Evolutionary conservation across 1,284 basidiomycete genomes (phyloP), one percentile per base, ranked within the genome.

Genomic region (Naganishia liquefaciens): DNA sequence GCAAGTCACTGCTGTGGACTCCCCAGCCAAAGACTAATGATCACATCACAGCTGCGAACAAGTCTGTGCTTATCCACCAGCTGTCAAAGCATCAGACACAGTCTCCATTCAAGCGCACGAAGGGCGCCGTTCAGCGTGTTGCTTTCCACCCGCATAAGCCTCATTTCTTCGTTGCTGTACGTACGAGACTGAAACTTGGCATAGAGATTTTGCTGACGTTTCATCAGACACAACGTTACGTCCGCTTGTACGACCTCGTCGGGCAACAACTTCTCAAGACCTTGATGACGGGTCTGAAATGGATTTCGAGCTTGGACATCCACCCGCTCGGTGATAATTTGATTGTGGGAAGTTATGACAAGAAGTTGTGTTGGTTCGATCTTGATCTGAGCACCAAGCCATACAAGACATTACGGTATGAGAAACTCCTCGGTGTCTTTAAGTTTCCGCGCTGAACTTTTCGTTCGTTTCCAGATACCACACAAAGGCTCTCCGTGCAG

Each of bases 341-440:
- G 68, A 90, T 99, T 70, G 90, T 99, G 49, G 96, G 96, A 67
- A 90, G 90, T 60, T 99, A 99, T 80, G 96, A 99, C 81, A 89
- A 91, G 71, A 95, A 97, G 78, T 81, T 99, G 19, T 93, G 91
- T 74, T 99, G 96, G 96, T 99, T 99, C 79, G 96, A 99, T 81
- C 82, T 99, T 66, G 96, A 99, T 75, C 85, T 99, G 62, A 90
- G 88, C 72, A 88, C 90, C 71, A 93, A 95, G 76, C 96, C 96
- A 1, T 99, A 94, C 85, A 96, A 96, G 80, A 88, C 96, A 64
- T 82, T 99, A 71, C 87, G 93, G 87, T 91, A 53, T 63, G 74
- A 70, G 27, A 23, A 10, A 49, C 15, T 11, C 13, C 25, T 21
- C 17, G 21, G 17, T 33, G 10, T 11, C 21, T 13, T 15, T 33